phyloP scores from a whole-genome alignment of 1,284 basidiomycete species.

The Malassezia japonica region DNA sequence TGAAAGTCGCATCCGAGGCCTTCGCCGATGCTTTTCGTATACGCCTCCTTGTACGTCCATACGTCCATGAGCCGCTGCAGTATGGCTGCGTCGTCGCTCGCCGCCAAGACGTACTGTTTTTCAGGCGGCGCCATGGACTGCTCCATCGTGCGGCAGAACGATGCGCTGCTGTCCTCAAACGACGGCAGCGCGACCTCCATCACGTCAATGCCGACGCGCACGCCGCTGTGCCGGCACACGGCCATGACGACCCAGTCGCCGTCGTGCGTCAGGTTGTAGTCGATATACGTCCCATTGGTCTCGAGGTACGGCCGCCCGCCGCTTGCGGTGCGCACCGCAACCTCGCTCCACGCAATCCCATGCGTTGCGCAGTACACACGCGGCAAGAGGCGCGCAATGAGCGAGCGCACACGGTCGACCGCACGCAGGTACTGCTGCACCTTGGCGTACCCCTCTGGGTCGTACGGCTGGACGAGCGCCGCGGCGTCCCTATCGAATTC shows the following conservation, averaged over 20 bases:
- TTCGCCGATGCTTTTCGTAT: slow-evolving; percentile 36
- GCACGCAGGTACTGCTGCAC: slow-evolving; percentile 24
- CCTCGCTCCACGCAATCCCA: slow-evolving; percentile 10
- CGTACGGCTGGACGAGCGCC: slow-evolving; percentile 11
- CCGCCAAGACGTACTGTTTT: not conserved
- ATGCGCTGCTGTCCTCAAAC: slow-evolving; percentile 22
- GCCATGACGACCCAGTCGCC: slow-evolving; percentile 41
- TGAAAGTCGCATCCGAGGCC: slow-evolving; percentile 43
- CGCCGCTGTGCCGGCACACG: slow-evolving; percentile 3
- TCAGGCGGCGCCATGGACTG: slow-evolving; percentile 23
- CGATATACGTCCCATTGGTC: slow-evolving; percentile 2
- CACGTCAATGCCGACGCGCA: slow-evolving; percentile 35
- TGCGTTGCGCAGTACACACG: slow-evolving; percentile 14
- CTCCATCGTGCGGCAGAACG: slow-evolving; percentile 40
- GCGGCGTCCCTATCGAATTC: slow-evolving; percentile 4
- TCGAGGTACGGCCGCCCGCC: slow-evolving; percentile 23
- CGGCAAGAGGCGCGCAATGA: slow-evolving; percentile 24
- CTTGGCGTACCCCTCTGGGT: slow-evolving; percentile 16
- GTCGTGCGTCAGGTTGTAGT: slow-evolving; percentile 44
- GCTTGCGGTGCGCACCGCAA: not conserved
- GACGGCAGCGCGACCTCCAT: slow-evolving; percentile 35
- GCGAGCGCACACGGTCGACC: slow-evolving; percentile 24
- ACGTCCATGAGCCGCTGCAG: slow-evolving; percentile 26
- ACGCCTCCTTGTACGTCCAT: slow-evolving; percentile 47
- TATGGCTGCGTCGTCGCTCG: not conserved